These are phyloP conservation scores for Paraconiothyrium sp. DNA, from an alignment of 2,329 filamentous ascomycete genomes.

Conservation along the genomic window DNA sequence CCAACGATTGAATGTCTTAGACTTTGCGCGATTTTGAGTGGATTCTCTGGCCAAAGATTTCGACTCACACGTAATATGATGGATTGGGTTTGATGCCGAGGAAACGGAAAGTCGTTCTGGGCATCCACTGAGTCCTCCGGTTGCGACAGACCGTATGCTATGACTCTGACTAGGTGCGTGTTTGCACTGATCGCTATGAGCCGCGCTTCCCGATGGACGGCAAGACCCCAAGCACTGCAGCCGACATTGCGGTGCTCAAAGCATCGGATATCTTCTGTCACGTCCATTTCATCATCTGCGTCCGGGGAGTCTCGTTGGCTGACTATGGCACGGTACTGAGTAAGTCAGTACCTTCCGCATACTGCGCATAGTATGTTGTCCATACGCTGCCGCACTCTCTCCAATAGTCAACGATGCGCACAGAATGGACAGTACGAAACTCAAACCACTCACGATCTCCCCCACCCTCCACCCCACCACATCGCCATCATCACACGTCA, in stretches of 20 bases:
- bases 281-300: constrained; percentile 19
- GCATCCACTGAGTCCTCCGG: constrained; percentile 17
- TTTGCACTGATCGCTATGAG: constrained; percentile 90
- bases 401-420: too few species aligned
- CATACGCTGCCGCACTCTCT: too few species aligned
- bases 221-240: constrained; percentile 86
- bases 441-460: constrained; percentile 28
- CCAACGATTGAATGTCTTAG: neutral
- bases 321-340: constrained; percentile 29
- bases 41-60: too few species aligned
- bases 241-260: constrained; percentile 83
- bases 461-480: constrained; percentile 54
- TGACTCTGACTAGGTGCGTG: constrained; percentile 65
- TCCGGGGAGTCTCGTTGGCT: constrained; percentile 9
- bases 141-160: constrained; percentile 64
- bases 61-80: constrained; percentile 27
- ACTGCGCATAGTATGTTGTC: too few species aligned
- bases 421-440: neutral
- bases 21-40: neutral
- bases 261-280: constrained; percentile 57
- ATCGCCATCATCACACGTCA: constrained; percentile 67
- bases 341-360: neutral
- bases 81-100: constrained; percentile 37
- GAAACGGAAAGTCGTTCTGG: constrained; percentile 36
- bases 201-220: constrained; percentile 81